A percentile compares a stretch with the other conserved stretches of the same genome.
phyloP scores from a whole-genome alignment of 129 eudicot species.

The Artemisia annua region DNA sequence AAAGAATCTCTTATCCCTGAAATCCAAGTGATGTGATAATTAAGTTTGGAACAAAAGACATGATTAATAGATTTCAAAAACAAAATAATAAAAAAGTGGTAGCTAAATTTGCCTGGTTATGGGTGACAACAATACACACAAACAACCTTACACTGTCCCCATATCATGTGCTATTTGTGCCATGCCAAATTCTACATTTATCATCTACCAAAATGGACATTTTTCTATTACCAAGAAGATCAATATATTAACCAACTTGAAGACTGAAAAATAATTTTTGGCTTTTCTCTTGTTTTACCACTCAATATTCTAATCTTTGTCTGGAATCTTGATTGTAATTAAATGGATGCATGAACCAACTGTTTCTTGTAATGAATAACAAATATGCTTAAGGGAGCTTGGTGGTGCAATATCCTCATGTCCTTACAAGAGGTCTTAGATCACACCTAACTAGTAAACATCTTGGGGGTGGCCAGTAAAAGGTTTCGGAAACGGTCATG shows the following conservation, averaged over 20 bases:
- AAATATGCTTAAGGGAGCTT: background rate
- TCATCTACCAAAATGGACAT: constrained; percentile 40
- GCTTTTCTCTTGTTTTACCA: constrained; percentile 22
- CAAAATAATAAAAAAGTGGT: constrained; percentile 23
- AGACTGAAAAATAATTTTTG: background rate
- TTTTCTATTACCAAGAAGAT: constrained; percentile 32
- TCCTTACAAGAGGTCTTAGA: no score
- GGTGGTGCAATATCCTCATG: no score
- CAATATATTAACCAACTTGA: constrained; percentile 7
- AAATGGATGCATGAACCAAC: constrained; percentile 32
- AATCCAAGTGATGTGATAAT: constrained; percentile 32
- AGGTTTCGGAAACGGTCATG: no score
- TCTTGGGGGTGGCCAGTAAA: no score
- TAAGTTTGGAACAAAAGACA: constrained; percentile 40
- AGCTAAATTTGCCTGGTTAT: constrained; percentile 50
- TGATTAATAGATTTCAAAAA: constrained; percentile 37
- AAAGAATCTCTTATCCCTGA: constrained; percentile 32
- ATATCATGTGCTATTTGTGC: constrained; percentile 73
- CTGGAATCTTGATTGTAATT: constrained; percentile 28
- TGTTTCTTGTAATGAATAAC: background rate
- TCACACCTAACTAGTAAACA: no score
- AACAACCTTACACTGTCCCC: constrained; percentile 45
- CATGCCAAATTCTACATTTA: no score
- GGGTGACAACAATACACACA: constrained; percentile 56
- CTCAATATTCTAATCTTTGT: constrained; percentile 17